Evolutionary conservation across 257 asterid species (phyloP).

Genomic region (Solanum pimpinellifolium): DNA sequence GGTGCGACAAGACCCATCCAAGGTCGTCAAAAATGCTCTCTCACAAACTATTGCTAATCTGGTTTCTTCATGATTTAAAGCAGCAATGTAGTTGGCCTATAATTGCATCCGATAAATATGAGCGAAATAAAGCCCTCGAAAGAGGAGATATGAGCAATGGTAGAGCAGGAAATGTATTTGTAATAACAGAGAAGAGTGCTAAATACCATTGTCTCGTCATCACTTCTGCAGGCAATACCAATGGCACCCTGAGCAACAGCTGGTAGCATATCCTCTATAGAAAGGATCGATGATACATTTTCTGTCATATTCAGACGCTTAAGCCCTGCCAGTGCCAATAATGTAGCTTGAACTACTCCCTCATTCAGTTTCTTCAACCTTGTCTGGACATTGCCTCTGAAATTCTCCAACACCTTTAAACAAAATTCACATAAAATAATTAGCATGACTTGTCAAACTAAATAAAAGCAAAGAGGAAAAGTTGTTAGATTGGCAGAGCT

Average conservation of each 20-base stretch:
- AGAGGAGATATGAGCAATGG: background rate
- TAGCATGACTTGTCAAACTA: background rate
- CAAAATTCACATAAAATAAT: conserved; percentile 35
- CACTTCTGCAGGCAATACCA: conserved; percentile 82
- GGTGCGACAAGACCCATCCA: conserved; percentile 93
- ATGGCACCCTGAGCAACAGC: conserved; percentile 99
- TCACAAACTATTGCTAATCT: conserved; percentile 82
- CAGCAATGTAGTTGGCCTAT: conserved; percentile 71
- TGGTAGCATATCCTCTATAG: conserved; percentile 97
- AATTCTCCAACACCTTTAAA: conserved; percentile 78
- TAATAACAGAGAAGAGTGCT: background rate
- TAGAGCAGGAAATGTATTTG: background rate
- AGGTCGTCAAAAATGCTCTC: conserved; percentile 72
- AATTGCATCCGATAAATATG: conserved; percentile 4
- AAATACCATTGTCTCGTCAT: conserved; percentile 76
- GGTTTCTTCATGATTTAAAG: conserved; percentile 87
- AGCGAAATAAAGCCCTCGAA: background rate
- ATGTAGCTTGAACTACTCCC: conserved; percentile 90
- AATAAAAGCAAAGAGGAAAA: background rate
- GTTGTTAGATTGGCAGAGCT: background rate
- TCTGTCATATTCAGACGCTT: conserved; percentile 85
- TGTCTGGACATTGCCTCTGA: conserved; percentile 94
- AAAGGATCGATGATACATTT: conserved; percentile 52
- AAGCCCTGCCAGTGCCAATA: conserved; percentile 86
- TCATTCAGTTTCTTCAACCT: conserved; percentile 75